Evolutionary conservation across 371 early-diverging fungal genomes (phyloP), one percentile per base, ranked within the genome.

Genomic region (Dipsacomyces acuminosporus): DNA sequence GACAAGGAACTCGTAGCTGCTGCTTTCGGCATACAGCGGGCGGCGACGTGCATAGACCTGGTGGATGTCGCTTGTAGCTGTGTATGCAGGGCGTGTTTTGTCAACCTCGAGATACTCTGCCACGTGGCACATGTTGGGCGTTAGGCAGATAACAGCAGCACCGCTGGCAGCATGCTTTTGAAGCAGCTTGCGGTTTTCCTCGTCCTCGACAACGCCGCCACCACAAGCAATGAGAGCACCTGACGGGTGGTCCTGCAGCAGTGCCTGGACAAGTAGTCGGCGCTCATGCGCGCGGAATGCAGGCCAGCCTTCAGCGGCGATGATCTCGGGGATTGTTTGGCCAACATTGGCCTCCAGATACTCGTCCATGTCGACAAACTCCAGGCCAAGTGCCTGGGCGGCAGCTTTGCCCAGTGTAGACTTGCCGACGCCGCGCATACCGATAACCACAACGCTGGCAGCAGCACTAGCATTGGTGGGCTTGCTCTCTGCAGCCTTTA

Each of bases 361-460:
- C 2, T 80, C 80, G 72, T 98, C 98, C 54, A 94, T 81, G 67
- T 98, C 98, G 11, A 95, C 72, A 61, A 93, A 95, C 19, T 76
- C 59, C 9, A 85, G 84, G 3, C 80, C 76, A 20, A 95, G 71
- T 0, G 71, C 64, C 22, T 70, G 71, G 3, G 95, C 89, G 3
- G 87, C 87, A 22, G 82, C 76, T 23, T 75, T 78, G 17, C 96
- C 94, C 57, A 93, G 79, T 2, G 89, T 82, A 0, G 96, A 90
- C 76, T 98, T 98, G 41, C 98, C 98, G 2, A 85, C 94, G 17
- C 96, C 96, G 48, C 98, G 88, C 98, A 98, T 96, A 40, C 98
- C 98, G 55, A 96, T 86, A 20, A 98, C 74, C 7, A 96, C 83
- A 34, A 94, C 77, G 3, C 89, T 82, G n/a, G 76, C 72, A 25